Conservation (phyloP, 2,329 filamentous ascomycete species). For the Xylaria sp. region DNA sequence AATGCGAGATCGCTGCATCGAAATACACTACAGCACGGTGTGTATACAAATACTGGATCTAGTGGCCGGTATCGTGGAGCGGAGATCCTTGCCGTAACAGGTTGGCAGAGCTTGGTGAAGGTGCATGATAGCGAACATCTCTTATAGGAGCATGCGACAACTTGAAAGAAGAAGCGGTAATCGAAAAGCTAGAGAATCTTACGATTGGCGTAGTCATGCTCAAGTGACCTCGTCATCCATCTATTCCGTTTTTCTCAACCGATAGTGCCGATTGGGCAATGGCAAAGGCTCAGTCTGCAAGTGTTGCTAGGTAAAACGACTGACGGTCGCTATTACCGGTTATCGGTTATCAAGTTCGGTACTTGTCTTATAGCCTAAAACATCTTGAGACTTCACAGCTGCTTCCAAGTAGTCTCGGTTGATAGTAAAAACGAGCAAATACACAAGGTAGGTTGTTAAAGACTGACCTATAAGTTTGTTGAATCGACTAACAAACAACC, state of each 20-base stretch:
- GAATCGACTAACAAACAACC: slow-evolving; percentile 6
- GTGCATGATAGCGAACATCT: background rate
- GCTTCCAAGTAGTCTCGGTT: background rate
- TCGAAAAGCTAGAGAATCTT: background rate
- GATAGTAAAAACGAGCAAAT: background rate
- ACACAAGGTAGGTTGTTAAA: background rate
- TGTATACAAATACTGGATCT: background rate
- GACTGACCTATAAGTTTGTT: background rate
- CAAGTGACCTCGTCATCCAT: slow-evolving; percentile 2
- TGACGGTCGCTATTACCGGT: slow-evolving; percentile 16
- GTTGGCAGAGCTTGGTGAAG: background rate
- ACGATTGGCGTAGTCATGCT: background rate
- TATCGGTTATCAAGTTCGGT: slow-evolving; percentile 34
- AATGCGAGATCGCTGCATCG: background rate
- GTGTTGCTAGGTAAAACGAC: background rate
- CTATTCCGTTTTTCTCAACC: background rate
- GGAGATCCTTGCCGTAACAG: background rate
- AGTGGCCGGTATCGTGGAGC: background rate
- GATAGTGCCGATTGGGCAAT: slow-evolving; percentile 25
- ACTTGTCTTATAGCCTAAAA: slow-evolving; percentile 31
- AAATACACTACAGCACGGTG: background rate
- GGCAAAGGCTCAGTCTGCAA: background rate
- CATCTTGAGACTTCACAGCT: slow-evolving; percentile 1
- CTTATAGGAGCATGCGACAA: background rate
- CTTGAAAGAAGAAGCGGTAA: background rate